Conservation (phyloP, 2,329 filamentous ascomycete genomes). For the Endoconidiophora polonica region DNA sequence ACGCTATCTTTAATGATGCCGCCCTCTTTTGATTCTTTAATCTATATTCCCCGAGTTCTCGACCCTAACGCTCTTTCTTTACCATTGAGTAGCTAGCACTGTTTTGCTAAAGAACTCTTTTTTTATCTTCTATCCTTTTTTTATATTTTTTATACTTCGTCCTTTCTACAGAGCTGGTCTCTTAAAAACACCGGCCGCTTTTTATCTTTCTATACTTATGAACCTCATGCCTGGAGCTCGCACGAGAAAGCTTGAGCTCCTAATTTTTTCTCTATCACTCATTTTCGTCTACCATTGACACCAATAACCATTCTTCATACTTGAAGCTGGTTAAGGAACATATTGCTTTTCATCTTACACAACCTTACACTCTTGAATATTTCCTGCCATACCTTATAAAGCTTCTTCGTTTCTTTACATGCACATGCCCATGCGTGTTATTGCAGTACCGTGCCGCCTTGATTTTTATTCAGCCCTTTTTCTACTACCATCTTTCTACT, state of each 20-base stretch:
- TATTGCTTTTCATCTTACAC: neutral
- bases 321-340: neutral
- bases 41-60: no score
- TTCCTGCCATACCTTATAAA: neutral
- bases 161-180: neutral
- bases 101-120: neutral
- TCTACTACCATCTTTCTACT: neutral
- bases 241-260: neutral
- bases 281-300: neutral
- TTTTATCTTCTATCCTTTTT: neutral
- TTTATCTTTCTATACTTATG: neutral
- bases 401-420: conserved; percentile 3
- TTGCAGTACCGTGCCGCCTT: neutral
- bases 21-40: no score
- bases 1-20: neutral
- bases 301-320: neutral
- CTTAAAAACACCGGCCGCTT: neutral
- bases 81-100: neutral
- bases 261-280: neutral
- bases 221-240: neutral
- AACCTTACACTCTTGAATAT: neutral
- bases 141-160: neutral
- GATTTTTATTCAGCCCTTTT: neutral
- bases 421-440: conserved; percentile 10
- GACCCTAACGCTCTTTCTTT: neutral